Base-by-base conservation (phyloP, 768 basidiomycete genomes). In the Porphyrellus cyaneotinctus region DNA sequence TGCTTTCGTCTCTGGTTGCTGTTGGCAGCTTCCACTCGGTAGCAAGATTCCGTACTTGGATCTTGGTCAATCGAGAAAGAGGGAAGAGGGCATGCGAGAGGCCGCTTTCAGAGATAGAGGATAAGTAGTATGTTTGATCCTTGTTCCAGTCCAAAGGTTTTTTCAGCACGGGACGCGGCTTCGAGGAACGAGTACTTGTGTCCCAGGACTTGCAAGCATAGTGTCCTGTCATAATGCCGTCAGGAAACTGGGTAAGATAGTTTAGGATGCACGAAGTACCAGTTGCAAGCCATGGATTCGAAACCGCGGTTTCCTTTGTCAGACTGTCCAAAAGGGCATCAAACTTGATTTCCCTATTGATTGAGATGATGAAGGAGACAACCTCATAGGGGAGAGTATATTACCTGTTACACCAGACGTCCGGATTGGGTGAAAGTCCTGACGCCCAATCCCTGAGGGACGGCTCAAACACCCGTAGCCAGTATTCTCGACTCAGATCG, bases 81-180 rank as follows among this genome's bases (percentile, higher is more conserved):
- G 94, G 95, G 56, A 97, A 94, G 2, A 95, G 64, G 1, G 91
- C 80, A n/a, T 80, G 76, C 6, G 74, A 66, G 14, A 95, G 78
- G 48, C 84, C 76, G 0, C 59, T 50, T 67, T 92, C 87, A 1
- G 84, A 71, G 38, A 95, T 82, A 2, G 87, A 83, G 3, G 91
- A 85, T 4, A 95, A 77, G 66, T 92, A 98, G 61, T 94, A 97
- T 0, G 92, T 85, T 69, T 98, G 95, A 69, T 97, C 95, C 68
- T 97, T 98, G 3, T 65, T 67, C 45, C 58, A 57, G 64, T 95
- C 91, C 41, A 54, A 43, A 20, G 79, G 72, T 42, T 79, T 78
- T n/a, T 77, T 67, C 24, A 85, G 77, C 61, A 75, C 74, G 1
- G 83, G 81, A 15, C 82, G 78, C 1, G 66, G 57, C 31, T 46